phyloP scores from a whole-genome alignment of 495 filamentous ascomycete genomes.

The Penicillium pulvis region DNA sequence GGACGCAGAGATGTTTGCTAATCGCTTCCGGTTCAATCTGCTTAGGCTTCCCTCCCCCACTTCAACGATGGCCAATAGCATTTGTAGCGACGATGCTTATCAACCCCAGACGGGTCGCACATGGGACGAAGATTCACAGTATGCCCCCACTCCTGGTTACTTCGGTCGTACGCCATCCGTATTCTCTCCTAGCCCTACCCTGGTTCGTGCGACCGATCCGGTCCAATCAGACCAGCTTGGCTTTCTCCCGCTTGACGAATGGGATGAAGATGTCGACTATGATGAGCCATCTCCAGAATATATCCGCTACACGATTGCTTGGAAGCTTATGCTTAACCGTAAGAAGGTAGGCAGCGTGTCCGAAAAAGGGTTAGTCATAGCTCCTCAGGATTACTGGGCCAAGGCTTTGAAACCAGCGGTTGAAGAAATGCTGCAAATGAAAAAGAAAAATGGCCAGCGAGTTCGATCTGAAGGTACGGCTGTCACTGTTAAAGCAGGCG shows the following conservation, averaged over 20 bases:
- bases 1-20: conserved; percentile 8
- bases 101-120: too few relatives aligned
- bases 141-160: too few relatives aligned
- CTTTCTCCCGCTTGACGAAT: conserved; percentile 7
- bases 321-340: conserved; percentile 18
- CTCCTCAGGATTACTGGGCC: conserved; percentile 7
- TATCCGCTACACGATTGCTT: conserved; percentile 16
- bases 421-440: conserved; percentile 16
- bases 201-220: conserved; percentile 1
- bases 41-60: conserved; percentile 3
- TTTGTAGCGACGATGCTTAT: not conserved
- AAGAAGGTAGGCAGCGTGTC: conserved; percentile 15
- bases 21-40: conserved; percentile 10
- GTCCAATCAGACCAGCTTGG: not conserved
- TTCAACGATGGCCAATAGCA: conserved; percentile 7
- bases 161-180: too few relatives aligned
- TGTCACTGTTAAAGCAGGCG: conserved; percentile 3
- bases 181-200: conserved; percentile 2
- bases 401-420: not conserved
- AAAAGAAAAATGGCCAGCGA: conserved; percentile 10
- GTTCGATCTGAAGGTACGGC: conserved; percentile 8
- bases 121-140: too few relatives aligned
- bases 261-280: conserved; percentile 9
- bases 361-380: conserved; percentile 12
- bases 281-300: conserved; percentile 3